phyloP scores from a whole-genome alignment of 2,329 filamentous ascomycete genomes.

The Fusarium chuoi region DNA sequence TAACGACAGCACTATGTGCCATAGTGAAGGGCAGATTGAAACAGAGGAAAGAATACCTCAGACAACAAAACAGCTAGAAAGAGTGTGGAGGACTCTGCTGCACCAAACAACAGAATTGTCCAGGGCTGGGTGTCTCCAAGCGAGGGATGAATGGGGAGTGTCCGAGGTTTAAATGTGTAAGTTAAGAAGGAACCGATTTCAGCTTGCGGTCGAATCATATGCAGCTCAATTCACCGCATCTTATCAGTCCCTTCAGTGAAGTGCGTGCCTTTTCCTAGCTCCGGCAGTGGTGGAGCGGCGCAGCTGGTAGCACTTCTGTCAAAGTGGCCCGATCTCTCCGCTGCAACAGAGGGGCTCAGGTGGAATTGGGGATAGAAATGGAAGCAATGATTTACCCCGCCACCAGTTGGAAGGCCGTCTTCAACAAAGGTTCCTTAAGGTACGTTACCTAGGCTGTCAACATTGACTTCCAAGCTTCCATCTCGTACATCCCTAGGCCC shows the following conservation, averaged over 20 bases:
- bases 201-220: conserved; percentile 15
- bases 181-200: conserved; percentile 1
- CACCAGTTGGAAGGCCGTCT: not conserved
- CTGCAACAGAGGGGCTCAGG: not conserved
- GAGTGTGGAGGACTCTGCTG: conserved; percentile 2
- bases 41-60: not conserved
- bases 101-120: not conserved
- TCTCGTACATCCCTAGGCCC: not conserved
- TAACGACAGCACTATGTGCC: conserved; percentile 29
- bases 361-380: not conserved
- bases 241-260: not conserved
- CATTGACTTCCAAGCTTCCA: not conserved
- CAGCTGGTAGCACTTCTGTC: not conserved
- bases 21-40: not conserved
- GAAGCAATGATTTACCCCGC: conserved; percentile 18
- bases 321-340: conserved; percentile 27
- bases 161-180: conserved; percentile 2
- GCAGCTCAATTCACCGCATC: conserved; percentile 41
- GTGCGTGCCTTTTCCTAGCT: conserved; percentile 18
- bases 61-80: not conserved
- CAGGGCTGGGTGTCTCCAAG: not conserved
- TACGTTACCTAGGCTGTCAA: no score
- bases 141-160: not conserved
- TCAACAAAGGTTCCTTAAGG: no score
- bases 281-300: conserved; percentile 20